Base-by-base conservation (phyloP, 1,139 yeast genomes). In the Saccharomyces hybrid region DNA sequence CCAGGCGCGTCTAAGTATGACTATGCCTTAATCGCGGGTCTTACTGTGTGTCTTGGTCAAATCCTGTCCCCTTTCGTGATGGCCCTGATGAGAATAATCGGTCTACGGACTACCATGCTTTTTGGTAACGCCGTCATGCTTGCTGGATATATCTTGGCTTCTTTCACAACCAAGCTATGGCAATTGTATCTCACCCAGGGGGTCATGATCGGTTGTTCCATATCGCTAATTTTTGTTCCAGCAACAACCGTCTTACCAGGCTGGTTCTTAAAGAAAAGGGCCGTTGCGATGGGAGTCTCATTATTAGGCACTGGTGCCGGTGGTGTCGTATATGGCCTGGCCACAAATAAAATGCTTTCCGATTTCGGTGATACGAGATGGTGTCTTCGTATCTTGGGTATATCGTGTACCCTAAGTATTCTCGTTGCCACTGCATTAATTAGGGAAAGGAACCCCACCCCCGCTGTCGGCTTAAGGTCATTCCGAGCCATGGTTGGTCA, bases 151-250 rank as follows among this genome's bases (percentile, higher is more conserved):
- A 66, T 86, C 47, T 66, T 83, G 29, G 89, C 91, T 0, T 82
- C 89, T 0, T 83, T 80, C 64, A 77, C 89, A 2, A 81, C 79
- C 0, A 66, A 71, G 51, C 67, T 81, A 47, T 81, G 87, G 82
- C 88, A 85, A 56, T 69, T 86, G n/a, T 82, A 80, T 63, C 68
- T 84, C 48, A 80, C 88, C 12, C 91, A 86, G 68, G 95, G 95
- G 7, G 71, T 85, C 1, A 61, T 84, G 53, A 77, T 82, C 49
- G 89, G 91, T 0, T 59, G 81, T 8, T 82, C 87, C 0, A 83
- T 81, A 58, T 78, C 83, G 0, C 69, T 86, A 47, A 71, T 83
- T 16, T 84, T 79, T 58, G 78, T 83, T 9, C 89, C 91, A 0
- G 80, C 82, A 0, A 72, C 77, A 21, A 73, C 81, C 2, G 71